Base-by-base conservation (phyloP, 1,139 yeast species). In the Debaryomyces coudertii region DNA sequence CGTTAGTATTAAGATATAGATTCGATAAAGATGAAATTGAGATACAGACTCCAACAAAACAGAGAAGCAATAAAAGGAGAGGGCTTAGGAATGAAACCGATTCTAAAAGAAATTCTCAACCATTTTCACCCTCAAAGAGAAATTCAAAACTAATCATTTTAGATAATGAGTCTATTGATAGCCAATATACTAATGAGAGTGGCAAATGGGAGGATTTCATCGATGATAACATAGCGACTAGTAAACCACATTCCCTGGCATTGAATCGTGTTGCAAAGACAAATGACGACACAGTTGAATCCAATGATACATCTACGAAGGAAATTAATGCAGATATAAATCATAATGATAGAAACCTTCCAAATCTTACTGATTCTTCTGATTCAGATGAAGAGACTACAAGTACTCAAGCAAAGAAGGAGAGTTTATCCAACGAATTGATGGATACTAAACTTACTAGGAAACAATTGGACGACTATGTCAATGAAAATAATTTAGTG, bases 401-500 rank as follows among this genome's bases (percentile, higher is more conserved):
- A 15, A 45, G 50, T 29, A 14, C 45, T 50, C 7, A 43, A 48
- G 16, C 27, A 36, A n/a, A 38, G 7, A 33, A 28, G 7, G 40
- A 37, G n/a, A 50, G 57, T 8, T 50, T 65, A 16, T 57, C 70
- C 0, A 61, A 57, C 18, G 71, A 63, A 45, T 50, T 63, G 40
- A 45, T 55, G 30, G 47, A 50, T 29, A 16, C 52, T 8, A 51
- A 49, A 7, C 43, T 35, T 20, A 54, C 73, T 1, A 63, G 63
- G 54, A 63, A 59, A 2, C 77, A 76, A 29, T 64, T 80, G 18
- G 76, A 76, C 48, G 61, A 66, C 18, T 82, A 77, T 54, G 85
- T 85, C 1, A 64, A 70, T 23, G 71, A 71, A 15, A 74, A 80
- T 50, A 74, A 77, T 35, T 58, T 83, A 48, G 76, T 78, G 7